Conservation (phyloP, 805 yeast genomes). For the Zygotorulaspora sp. region DNA sequence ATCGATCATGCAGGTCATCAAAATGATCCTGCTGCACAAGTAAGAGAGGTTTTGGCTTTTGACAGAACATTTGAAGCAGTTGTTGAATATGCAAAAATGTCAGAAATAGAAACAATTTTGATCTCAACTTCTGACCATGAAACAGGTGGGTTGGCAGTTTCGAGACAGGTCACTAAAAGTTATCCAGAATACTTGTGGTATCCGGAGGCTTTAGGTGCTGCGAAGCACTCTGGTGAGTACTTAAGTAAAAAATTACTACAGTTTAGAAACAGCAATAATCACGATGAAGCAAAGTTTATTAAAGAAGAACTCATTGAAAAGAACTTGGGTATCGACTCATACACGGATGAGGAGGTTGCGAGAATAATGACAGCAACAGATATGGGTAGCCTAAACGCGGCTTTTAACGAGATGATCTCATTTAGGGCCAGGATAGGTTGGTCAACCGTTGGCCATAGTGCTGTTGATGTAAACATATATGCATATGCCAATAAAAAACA, state of each 20-base stretch:
- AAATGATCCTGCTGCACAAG: slow-evolving; percentile 93
- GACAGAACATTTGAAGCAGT: slow-evolving; percentile 78
- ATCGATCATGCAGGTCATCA: slow-evolving; percentile 95
- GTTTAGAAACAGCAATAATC: slow-evolving; percentile 31
- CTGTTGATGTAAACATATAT: slow-evolving; percentile 91
- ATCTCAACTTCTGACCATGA: slow-evolving; percentile 91
- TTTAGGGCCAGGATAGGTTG: slow-evolving; percentile 88
- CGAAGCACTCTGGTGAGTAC: slow-evolving; percentile 74
- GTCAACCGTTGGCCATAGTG: slow-evolving; percentile 95
- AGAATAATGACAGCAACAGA: slow-evolving; percentile 37
- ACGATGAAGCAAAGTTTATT: slow-evolving; percentile 41
- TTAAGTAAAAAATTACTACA: slow-evolving; percentile 45
- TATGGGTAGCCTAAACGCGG: slow-evolving; percentile 37
- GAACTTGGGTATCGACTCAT: slow-evolving; percentile 65
- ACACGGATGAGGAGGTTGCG: slow-evolving; percentile 49
- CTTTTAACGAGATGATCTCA: slow-evolving; percentile 67
- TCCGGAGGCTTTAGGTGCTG: slow-evolving; percentile 69
- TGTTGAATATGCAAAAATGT: slow-evolving; percentile 57
- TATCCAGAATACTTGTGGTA: slow-evolving; percentile 89
- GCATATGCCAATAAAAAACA: slow-evolving; percentile 60
- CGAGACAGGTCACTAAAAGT: slow-evolving; percentile 61
- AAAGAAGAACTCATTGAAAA: slow-evolving; percentile 49
- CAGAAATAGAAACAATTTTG: slow-evolving; percentile 72
- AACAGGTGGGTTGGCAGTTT: slow-evolving; percentile 89
- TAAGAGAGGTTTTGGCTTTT: slow-evolving; percentile 82